phyloP scores from a whole-genome alignment of 2,329 filamentous ascomycete species.

The Colletotrichum sp. region DNA sequence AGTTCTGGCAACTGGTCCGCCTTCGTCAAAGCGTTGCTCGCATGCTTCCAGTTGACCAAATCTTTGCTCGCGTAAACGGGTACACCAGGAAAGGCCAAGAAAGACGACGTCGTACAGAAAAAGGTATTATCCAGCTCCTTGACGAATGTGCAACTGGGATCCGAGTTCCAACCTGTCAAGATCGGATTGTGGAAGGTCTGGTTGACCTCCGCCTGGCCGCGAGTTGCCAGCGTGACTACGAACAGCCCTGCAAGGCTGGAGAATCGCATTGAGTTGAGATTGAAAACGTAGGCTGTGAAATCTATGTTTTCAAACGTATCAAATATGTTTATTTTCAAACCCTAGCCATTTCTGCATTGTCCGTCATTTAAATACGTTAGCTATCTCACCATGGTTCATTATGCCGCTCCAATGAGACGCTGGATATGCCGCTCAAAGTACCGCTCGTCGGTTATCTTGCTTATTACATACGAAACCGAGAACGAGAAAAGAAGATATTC shows the following conservation, averaged over 20 bases:
- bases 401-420: not conserved
- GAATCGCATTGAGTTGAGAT: not conserved
- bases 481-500: not conserved
- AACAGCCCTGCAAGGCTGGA: conserved; percentile 1
- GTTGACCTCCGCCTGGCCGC: not conserved
- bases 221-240: not conserved
- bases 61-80: conserved; percentile 59
- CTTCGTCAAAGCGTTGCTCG: conserved; percentile 43
- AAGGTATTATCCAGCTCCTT: conserved; percentile 46
- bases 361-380: not conserved
- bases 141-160: conserved; percentile 48
- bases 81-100: conserved; percentile 56
- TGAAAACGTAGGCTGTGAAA: not conserved
- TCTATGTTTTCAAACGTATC: not conserved
- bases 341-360: not conserved
- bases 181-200: conserved; percentile 43
- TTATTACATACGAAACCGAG: not conserved
- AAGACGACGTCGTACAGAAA: conserved; percentile 57
- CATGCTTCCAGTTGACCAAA: conserved; percentile 52
- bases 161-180: conserved; percentile 53
- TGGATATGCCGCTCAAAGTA: not conserved
- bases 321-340: not conserved
- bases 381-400: not conserved
- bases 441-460: not conserved
- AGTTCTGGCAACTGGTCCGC: conserved; percentile 42